Evolutionary conservation across 2,329 filamentous ascomycete genomes (phyloP), one percentile per base, ranked within the genome.

Genomic region (Mycosphaerella sp.): DNA sequence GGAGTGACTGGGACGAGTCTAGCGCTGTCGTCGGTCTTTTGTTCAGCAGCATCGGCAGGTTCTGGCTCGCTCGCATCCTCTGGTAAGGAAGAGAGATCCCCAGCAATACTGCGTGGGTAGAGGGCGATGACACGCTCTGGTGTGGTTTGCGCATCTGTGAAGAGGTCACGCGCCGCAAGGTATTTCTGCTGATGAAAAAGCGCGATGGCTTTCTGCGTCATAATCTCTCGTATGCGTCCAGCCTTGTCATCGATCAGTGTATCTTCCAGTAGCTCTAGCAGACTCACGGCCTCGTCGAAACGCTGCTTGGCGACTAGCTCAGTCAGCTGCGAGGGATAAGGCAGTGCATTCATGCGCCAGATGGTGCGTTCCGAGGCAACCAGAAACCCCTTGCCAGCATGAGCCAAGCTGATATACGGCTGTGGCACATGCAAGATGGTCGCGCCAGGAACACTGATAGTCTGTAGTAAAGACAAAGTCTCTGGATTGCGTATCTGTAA

Each of bases 321-420:
- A 53, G 89, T 81, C 17, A 97, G 82, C 66, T 98, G 93, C 2
- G 84, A 82, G 66, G 95, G 88, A 65, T 98, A 98, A 59, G 90
- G 86, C 34, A 90, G 82, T 3, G 91, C 87, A 57, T 84, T 87
- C 93, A 98, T 97, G 61, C 93, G 86, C 93, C 93, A 98, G 34
- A 98, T 87, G 30, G 80, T 86, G 40, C 93, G 79, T 50, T 97
- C 93, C 65, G 91, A 96, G 16, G 86, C 85, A 45, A 97, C 89
- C 53, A 97, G 79, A 62, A 98, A 98, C 0, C 90, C 91, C 67
- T 98, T 98, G 3, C 88, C 93, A 0, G 89, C 90, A 71, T 98
- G 93, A 0, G 91, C 88, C n/a, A 98, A 75, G 64, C 91, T 95
- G 57, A 91, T 86, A 16, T 89, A 95, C 0, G 91, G 90, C 44